Evolutionary conservation across 129 eudicot genomes (phyloP).

Genomic region (Silybum marianum): DNA sequence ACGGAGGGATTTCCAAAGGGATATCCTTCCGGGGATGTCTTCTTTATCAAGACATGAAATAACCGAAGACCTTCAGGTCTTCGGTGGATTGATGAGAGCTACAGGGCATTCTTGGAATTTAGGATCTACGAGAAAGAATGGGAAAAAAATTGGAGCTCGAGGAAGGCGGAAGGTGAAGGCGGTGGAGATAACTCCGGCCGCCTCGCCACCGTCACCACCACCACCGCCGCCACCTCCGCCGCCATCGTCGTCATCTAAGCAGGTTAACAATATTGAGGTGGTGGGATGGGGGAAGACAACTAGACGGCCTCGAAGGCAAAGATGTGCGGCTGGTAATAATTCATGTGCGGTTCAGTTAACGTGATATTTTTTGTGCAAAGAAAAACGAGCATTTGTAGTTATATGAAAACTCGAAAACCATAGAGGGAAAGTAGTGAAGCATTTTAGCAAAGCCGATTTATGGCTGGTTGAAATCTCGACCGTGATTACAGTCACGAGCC

Average conservation of each 20-base stretch:
- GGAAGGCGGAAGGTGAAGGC: constrained; percentile 56
- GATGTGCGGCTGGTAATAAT: constrained; percentile 76
- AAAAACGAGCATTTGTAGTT: neutral
- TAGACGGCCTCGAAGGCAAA: constrained; percentile 80
- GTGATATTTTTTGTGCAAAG: constrained; percentile 33
- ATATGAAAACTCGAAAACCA: constrained; percentile 23
- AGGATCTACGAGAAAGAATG: constrained; percentile 58
- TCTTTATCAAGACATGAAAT: constrained; percentile 76
- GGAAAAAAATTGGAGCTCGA: constrained; percentile 40
- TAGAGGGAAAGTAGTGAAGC: constrained; percentile 35
- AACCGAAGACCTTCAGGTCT: constrained; percentile 66
- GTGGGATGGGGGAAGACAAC: constrained; percentile 92
- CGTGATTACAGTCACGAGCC: neutral
- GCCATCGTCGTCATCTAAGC: constrained; percentile 19
- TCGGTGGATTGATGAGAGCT: constrained; percentile 81
- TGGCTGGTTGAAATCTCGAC: neutral
- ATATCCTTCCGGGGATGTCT: constrained; percentile 71
- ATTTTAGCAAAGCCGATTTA: neutral
- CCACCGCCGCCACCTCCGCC: constrained; percentile 25
- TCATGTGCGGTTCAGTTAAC: constrained; percentile 48
- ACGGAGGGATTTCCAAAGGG: constrained; percentile 83
- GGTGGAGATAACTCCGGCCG: constrained; percentile 26
- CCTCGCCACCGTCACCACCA: constrained; percentile 20
- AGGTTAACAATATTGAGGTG: constrained; percentile 40
- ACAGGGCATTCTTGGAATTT: constrained; percentile 78